Base-by-base conservation (phyloP, 768 basidiomycete genomes). In the Pilatotrama ljubarskyi region DNA sequence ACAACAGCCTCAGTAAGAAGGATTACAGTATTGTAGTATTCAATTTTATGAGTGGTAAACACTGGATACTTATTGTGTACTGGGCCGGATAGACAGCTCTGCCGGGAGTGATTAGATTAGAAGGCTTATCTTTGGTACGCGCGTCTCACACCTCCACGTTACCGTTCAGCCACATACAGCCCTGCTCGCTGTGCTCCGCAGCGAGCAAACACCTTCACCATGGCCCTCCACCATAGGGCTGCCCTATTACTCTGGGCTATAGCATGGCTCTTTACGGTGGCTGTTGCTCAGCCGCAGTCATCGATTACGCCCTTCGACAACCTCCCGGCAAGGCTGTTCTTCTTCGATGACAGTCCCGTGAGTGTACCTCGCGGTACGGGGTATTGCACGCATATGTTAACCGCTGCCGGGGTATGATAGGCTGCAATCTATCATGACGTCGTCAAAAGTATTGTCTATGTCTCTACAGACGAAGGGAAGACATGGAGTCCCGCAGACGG, bases 271-370 rank as follows among this genome's bases (percentile, higher is more conserved):
- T 48, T 61, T n/a, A 46, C 37, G 3, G 7, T 56, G 20, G 51
- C 38, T 0, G 14, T 32, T 26, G 66, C 66, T 3, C 80, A 80
- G 25, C 86, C 86, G 65, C 70, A 80, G 59, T 75, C 80, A 63
- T 61, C 74, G 6, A 65, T 86, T 53, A 80, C 74, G 35, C 75
- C 78, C 57, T 91, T 96, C 72, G 68, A 82, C 48, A 90, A 90
- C 71, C 76, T 91, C 36, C 93, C 94, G 9, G 82, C 82, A 13
- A 80, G 82, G 66, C 70, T 96, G 52, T 91, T 90, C 77, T 98
- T 94, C 80, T 97, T 98, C 75, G 91, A 98, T 63, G 96, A 97
- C 75, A 88, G 92, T 7, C 74, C 87, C 29, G 95, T 95, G 66
- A 66, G 88, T 78, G 22, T 61, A n/a, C 14, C 47, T 35, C 36